Percentiles rank a stretch among this genome's conserved stretches.
Conservation (phyloP, 2,329 filamentous ascomycete species). For the Monilinia aucupariae region DNA sequence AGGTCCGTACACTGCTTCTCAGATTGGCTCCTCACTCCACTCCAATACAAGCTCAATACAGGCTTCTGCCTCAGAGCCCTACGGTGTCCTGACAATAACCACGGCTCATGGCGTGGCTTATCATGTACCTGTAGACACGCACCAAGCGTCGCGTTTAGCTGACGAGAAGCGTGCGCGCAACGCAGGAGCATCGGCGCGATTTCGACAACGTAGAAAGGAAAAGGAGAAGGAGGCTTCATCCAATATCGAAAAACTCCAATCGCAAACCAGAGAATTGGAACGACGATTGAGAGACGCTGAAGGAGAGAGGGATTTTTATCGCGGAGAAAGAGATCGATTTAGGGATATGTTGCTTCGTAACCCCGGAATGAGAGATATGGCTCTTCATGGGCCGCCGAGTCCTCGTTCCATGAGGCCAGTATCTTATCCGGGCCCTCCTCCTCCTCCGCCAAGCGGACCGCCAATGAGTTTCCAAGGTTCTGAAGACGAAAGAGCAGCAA, state of each 20-base stretch:
- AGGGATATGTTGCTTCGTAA: conserved; percentile 59
- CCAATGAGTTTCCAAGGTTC: conserved; percentile 23
- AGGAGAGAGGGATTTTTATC: conserved; percentile 68
- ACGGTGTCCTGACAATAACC: conserved; percentile 36
- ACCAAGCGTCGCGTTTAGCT: conserved; percentile 74
- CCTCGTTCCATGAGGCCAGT: conserved; percentile 36
- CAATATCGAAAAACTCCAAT: conserved; percentile 65
- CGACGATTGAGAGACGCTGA: conserved; percentile 47
- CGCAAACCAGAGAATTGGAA: conserved; percentile 62
- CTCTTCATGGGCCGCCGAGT: conserved; percentile 48
- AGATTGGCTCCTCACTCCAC: conserved; percentile 30
- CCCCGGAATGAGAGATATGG: conserved; percentile 50
- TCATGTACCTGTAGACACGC: conserved; percentile 68
- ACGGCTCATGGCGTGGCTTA: conserved; percentile 48
- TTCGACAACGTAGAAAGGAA: conserved; percentile 75
- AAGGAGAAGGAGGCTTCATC: conserved; percentile 68
- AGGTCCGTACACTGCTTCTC: conserved; percentile 36
- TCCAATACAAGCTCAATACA: conserved; percentile 33
- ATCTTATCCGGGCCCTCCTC: conserved; percentile 25
- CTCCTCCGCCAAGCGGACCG: conserved; percentile 22
- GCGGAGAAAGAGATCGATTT: conserved; percentile 65
- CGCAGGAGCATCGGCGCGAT: conserved; percentile 77
- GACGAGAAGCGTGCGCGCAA: conserved; percentile 84
- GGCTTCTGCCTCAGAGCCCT: conserved; percentile 33
- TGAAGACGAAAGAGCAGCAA: conserved; percentile 29